Base-by-base conservation (phyloP, 2,329 filamentous ascomycete species). In the Fusarium chuoi region DNA sequence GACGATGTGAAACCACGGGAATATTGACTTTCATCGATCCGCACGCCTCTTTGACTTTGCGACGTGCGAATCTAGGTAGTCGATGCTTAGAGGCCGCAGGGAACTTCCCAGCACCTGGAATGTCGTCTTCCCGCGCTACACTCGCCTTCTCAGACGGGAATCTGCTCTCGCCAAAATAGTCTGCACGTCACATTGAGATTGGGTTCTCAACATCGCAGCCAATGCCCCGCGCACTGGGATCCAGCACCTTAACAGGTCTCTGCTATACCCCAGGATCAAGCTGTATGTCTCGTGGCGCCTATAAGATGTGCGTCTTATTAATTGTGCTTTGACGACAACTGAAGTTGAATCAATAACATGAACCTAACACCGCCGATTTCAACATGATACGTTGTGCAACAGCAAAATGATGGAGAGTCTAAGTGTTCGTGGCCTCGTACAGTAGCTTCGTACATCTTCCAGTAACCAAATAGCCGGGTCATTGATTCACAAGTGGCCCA, bases 1-100 rank as follows among this genome's bases (percentile, higher is more conserved):
- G 68, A 73, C 36, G 60, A 72, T 55, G 67, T 70, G 66, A 77
- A 77, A 71, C 68, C 58, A 24, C 41, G 42, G 35, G 36, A 49
- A 71, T 54, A 46, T 68, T 58, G 58, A 38, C 44, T 54, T 55
- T 51, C 20, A 41, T 45, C 13, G 38, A 54, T 36, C 45, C 45
- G 28, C 65, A 73, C 65, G 44, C 60, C 70, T 73, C 69, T 62
- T 49, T 55, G 61, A 66, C 46, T 60, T 33, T 28, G n/a, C 35
- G 57, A 39, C 44, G 13, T 33, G 41, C 26, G 20, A 48, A 44
- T n/a, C 24, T 35, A n/a, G n/a, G 7, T 28, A 24, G 15, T 44
- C 42, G 45, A 45, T 44, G 33, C 52, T 49, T 55, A 58, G 52
- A 52, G 57, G n/a, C 56, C 36, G 48, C 63, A 65, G 44, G 60